Conservation (phyloP, 2,329 filamentous ascomycete species). For the Aspergillus sp. region DNA sequence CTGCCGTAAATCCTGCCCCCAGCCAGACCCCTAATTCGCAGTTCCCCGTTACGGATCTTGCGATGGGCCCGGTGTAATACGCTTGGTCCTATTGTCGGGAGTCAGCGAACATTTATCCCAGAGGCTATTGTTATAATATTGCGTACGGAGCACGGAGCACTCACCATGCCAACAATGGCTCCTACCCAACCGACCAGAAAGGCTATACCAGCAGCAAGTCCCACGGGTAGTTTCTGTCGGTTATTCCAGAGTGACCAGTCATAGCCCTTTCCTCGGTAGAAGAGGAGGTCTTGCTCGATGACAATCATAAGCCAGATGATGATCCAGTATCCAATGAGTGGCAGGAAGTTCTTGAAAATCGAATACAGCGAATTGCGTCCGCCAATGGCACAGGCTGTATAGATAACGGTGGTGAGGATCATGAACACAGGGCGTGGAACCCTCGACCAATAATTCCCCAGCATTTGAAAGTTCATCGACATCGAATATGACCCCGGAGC, state of each 20-base stretch:
- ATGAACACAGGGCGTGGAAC: conserved; percentile 39
- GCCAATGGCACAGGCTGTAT: conserved; percentile 37
- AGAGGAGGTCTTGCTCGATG: conserved; percentile 37
- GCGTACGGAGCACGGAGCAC: not conserved
- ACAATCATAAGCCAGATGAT: conserved; percentile 37
- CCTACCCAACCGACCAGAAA: conserved; percentile 35
- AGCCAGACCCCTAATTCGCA: conserved; percentile 33
- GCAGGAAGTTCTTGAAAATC: conserved; percentile 39
- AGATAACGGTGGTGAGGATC: conserved; percentile 33
- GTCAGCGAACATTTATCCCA: not conserved
- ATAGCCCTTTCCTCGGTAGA: conserved; percentile 30
- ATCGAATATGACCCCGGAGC: conserved; percentile 39
- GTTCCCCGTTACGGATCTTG: conserved; percentile 21
- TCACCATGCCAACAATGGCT: conserved; percentile 35
- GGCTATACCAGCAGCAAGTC: conserved; percentile 31
- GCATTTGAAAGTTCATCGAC: conserved; percentile 38
- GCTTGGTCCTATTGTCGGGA: conserved; percentile 23
- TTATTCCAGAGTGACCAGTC: conserved; percentile 38
- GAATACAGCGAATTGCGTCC: conserved; percentile 37
- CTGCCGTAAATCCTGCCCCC: conserved; percentile 25
- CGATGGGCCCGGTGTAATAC: conserved; percentile 33
- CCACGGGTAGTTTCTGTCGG: conserved; percentile 30
- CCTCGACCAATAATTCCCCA: conserved; percentile 29
- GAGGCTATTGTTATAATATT: not conserved
- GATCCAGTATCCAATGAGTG: conserved; percentile 42